Conservation (phyloP, 495 filamentous ascomycete genomes). For the Penicilliopsis zonata region DNA sequence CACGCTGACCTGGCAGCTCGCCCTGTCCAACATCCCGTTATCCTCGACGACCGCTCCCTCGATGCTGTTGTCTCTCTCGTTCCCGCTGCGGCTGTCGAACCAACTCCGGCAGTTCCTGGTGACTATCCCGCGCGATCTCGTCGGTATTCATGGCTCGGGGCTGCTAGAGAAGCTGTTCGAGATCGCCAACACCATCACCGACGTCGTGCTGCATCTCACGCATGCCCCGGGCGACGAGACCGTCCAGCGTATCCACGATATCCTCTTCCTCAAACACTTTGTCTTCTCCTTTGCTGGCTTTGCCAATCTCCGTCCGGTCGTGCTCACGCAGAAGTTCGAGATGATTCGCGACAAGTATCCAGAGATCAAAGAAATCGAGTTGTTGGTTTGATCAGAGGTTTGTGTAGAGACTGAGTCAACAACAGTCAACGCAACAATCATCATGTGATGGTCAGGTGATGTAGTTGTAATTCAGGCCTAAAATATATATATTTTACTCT, state of each 20-base stretch:
- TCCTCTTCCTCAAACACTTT: slow-evolving; percentile 16
- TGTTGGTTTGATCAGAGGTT: no score
- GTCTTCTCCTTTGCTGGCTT: slow-evolving; percentile 16
- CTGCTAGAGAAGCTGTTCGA: slow-evolving; percentile 48
- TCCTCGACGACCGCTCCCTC: slow-evolving; percentile 20
- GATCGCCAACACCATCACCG: slow-evolving; percentile 41
- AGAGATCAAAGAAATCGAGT: slow-evolving; percentile 6
- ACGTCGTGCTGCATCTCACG: slow-evolving; percentile 30
- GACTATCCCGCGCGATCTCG: slow-evolving; percentile 28
- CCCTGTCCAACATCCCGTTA: slow-evolving; percentile 37
- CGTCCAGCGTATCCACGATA: slow-evolving; percentile 16
- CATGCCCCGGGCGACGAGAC: slow-evolving; percentile 15
- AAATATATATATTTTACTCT: no score
- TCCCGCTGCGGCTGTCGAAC: slow-evolving; percentile 38
- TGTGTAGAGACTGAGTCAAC: no score
- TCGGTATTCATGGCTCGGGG: slow-evolving; percentile 42
- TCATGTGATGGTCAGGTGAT: no score
- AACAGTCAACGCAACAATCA: no score
- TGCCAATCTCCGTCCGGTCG: slow-evolving; percentile 9
- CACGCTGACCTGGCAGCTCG: slow-evolving; percentile 40
- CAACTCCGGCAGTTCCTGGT: slow-evolving; percentile 34
- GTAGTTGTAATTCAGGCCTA: no score
- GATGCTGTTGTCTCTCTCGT: slow-evolving; percentile 34
- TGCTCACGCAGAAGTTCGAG: slow-evolving; percentile 16
- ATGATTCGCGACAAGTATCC: slow-evolving; percentile 9